Evolutionary conservation across 768 basidiomycete species (phyloP), one percentile per base, ranked within the genome.

Genomic region (Panaeolus papilionaceus): DNA sequence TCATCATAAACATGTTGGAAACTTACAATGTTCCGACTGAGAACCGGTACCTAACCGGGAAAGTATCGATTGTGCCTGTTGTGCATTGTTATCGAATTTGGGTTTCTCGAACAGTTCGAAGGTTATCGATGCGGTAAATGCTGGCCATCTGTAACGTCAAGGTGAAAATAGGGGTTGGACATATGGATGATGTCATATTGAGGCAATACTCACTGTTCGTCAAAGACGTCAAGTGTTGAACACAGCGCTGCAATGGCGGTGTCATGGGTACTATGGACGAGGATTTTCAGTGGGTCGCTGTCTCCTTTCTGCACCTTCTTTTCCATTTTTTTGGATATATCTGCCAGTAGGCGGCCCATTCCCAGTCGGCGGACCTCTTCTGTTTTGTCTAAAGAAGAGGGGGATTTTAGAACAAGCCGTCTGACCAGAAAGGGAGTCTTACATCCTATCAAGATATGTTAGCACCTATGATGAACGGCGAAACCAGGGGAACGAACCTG

Each of bases 301-400:
- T 78, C 77, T 9, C 80, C 82, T 37, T 80, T 71, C 9, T 81
- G 76, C 1, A 82, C 81, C 75, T 92, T 92, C 51, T 76, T 75
- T 65, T 88, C 82, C 86, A 94, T 89, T 72, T 87, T 89, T 37
- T 75, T 72, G n/a, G 84, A 78, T 45, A 94, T 74, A 61, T 92
- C 91, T 8, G 83, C 80, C 3, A 95, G 83, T 11, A 94, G 81
- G 10, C 86, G 88, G 1, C 93, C 94, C 90, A 94, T 90, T 0
- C 91, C 92, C 4, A 95, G 79, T 44, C 88, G 83, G 0, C 90
- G 85, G 65, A 92, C 90, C 80, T 93, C 92, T 72, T 90, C 88
- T 0, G 86, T 86, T 75, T 87, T 87, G 76, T 93, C 92, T 91
- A 76, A 28, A 45, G 61, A 65, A 26, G 10, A 44, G 18, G 10